Base-by-base conservation (phyloP, 2,329 filamentous ascomycete species). In the Cladophialophora exuberans region DNA sequence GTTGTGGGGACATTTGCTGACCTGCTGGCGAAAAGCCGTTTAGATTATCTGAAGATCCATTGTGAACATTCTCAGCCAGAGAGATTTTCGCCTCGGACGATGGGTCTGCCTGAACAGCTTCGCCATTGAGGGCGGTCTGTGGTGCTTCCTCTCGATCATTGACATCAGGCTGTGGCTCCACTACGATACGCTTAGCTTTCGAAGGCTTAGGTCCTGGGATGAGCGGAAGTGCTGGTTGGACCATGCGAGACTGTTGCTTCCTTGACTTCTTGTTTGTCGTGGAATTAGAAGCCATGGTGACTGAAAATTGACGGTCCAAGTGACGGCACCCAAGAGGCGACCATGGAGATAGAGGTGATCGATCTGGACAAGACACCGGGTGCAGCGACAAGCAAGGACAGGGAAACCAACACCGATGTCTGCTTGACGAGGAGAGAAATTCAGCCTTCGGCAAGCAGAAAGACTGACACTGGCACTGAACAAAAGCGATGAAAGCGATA, bases 211-310 rank as follows among this genome's bases (percentile, higher is more conserved):
- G 20, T 25, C 30, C 23, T 7, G 31, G 42, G 9, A 52, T 36
- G 23, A 52, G 22, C 23, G 56, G 48, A 18, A 59, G 31, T 3
- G 56, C 56, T 17, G 56, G 56, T 28, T 59, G 56, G 4, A 59
- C 44, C 49, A 59, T 55, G 35, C 52, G 56, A 38, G 15, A 25
- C 10, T 41, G 35, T 11, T 23, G 10, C 20, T 53, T 57, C 33
- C 20, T 52, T 15, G 11, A 6, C 10, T 30, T 6, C 36, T 30
- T 47, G 39, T 50, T 39, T 30, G n/a, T 42, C 10, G 28, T 15
- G 22, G 48, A 35, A 46, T 52, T 47, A 38, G 54, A 38, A 23
- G 49, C 48, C 54, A 57, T 57, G 6, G 7, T 54, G 54, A 42
- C 20, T 26, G 45, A 38, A 23, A 43, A 45, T 10, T 26, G 45